Evolutionary conservation across 257 asterid genomes (phyloP).

Genomic region (Ehretia macrophylla): DNA sequence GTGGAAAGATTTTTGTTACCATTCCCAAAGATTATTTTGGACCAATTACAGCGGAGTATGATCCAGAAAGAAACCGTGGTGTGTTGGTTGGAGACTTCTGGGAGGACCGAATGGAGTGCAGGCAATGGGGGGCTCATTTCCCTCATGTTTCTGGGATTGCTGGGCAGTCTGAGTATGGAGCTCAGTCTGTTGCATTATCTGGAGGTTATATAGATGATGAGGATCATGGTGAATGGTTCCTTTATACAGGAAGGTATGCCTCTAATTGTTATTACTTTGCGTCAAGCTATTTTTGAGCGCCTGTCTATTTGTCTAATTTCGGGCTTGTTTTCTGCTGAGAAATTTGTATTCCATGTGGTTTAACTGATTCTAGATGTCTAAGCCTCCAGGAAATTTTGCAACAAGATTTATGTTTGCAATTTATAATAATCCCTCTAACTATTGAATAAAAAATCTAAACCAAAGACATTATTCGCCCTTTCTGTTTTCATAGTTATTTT

Average conservation of each 20-base stretch:
- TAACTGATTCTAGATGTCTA: no score
- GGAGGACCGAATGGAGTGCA: conserved; percentile 84
- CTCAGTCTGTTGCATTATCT: conserved; percentile 90
- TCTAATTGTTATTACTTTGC: not conserved
- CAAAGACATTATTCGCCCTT: no score
- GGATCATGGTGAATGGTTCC: conserved; percentile 97
- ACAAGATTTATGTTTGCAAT: no score
- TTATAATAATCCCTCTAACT: no score
- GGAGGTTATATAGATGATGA: conserved; percentile 93
- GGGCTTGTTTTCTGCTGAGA: no score
- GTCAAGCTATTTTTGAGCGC: no score
- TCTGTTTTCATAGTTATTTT: no score
- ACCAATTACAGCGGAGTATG: conserved; percentile 72
- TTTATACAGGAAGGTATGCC: conserved; percentile 84
- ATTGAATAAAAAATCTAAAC: no score
- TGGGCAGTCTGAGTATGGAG: conserved; percentile 76
- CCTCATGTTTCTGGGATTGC: conserved; percentile 82
- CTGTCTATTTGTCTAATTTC: no score
- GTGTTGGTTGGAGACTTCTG: conserved; percentile 88
- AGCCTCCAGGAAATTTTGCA: no score
- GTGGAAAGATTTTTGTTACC: conserved; percentile 89
- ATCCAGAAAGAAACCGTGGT: conserved; percentile 62
- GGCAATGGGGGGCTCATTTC: conserved; percentile 98
- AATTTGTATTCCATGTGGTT: no score
- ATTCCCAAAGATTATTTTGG: conserved; percentile 79